Base-by-base conservation (phyloP, 345 rosid genomes). In the Cardiospermum halicacabum region DNA sequence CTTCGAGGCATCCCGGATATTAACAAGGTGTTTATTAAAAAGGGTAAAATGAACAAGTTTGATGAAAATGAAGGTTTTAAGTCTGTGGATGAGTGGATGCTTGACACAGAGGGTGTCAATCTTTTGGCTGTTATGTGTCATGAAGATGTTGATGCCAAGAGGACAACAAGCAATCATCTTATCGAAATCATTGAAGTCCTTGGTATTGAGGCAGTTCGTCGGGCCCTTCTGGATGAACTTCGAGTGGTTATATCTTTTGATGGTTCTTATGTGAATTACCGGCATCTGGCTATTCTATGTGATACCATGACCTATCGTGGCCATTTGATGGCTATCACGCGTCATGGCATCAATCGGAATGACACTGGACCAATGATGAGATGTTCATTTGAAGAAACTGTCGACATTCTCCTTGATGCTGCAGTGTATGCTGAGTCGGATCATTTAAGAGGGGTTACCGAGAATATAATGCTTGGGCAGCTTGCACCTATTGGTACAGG, bases 291-390 rank as follows among this genome's bases (percentile, higher is more conserved):
- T 92, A 97, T 94, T 79, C 81, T 94, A 53, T 96, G 85, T 64
- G 99, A 94, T 78, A 66, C 84, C 60, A 94, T 94, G 99, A 91
- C 99, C 36, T 91, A 93, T 66, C 96, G 99, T 2, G 97, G 99
- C 65, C 96, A 91, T 78, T 79, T 93, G 75, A 93, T 93, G 99
- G 97, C 97, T 21, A 93, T 93, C 73, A 93, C 99, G 37, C 96
- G 97, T 49, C 97, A 93, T 69, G 99, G 99, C 62, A 93, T 93
- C 71, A 93, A 93, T 37, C 78, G 99, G 48, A 93, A 93, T 65
- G 97, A 93, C 65, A 93, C 99, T 19, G 99, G 99, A 27, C 99
- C 97, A 27, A 65, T 93, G 84, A 93, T 93, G 97, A 91, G 99
- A 59, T 93, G 99, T 72, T 93, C 96, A 22, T 93, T 93, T 60